Conservation (phyloP, 345 rosid genomes). For the Mangifera indica region DNA sequence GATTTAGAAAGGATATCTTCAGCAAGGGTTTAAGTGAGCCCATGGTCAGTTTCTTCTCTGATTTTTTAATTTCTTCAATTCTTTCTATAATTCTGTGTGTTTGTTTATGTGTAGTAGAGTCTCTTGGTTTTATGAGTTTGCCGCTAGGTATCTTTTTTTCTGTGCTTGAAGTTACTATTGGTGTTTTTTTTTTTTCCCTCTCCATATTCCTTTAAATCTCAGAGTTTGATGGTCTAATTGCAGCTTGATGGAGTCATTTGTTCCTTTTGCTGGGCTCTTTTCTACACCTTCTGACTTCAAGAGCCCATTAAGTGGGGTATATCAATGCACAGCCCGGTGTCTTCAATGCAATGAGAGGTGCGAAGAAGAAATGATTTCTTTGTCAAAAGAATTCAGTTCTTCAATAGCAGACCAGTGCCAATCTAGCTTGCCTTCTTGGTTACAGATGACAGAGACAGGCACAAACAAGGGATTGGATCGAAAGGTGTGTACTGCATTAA, state of each 20-base stretch:
- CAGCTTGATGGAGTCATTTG: slow-evolving; percentile 96
- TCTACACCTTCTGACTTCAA: slow-evolving; percentile 57
- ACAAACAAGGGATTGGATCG: slow-evolving; percentile 33
- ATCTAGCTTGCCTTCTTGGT: slow-evolving; percentile 64
- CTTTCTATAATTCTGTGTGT: neutral
- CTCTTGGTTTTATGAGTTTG: neutral
- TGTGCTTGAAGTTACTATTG: neutral
- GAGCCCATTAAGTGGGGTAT: slow-evolving; percentile 36
- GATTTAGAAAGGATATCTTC: neutral
- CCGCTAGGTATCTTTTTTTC: neutral
- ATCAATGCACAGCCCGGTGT: slow-evolving; percentile 33
- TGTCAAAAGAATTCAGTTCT: slow-evolving; percentile 38
- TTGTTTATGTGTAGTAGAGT: neutral
- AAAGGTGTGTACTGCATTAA: slow-evolving; percentile 48
- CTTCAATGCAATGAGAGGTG: slow-evolving; percentile 42
- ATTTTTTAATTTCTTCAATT: neutral
- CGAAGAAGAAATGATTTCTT: slow-evolving; percentile 39
- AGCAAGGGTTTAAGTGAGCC: neutral
- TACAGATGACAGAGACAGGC: slow-evolving; percentile 57
- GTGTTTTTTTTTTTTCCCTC: neutral
- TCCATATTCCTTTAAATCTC: slow-evolving; percentile 10
- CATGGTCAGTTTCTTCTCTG: neutral
- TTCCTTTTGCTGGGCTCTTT: slow-evolving; percentile 90
- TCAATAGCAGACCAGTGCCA: slow-evolving; percentile 62
- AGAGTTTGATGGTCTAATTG: slow-evolving; percentile 14